Base-by-base conservation (phyloP, 2,329 filamentous ascomycete species). In the Botrytis byssoidea region DNA sequence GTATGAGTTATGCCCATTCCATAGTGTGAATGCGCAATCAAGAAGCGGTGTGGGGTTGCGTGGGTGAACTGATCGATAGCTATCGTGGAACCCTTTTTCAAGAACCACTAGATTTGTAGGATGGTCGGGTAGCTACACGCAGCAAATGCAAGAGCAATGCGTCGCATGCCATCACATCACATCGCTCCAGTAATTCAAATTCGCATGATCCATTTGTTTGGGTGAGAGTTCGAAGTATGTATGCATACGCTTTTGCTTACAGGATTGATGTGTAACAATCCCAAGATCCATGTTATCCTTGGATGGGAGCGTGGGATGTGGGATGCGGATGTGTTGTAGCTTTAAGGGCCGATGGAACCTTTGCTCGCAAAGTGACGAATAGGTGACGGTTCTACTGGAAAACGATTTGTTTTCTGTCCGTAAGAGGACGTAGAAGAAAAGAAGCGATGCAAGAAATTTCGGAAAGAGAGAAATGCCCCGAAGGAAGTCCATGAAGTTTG, bases 321-420 rank as follows among this genome's bases (percentile, higher is more conserved):
- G 44, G 44, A 32, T 55, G 32, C 9, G 22, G 22, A 18, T 42
- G 20, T 48, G 29, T 46, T 40, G 46, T 67, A 35, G 65, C 10
- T 32, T 20, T 3, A 32, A 29, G 10, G 35, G 35, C 37, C 66
- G 66, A 57, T 57, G 48, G 16, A 42, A 68, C 48, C 66, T 25
- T 57, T 29, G 35, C 35, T 68, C 66, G 66, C 35, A 20, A 68
- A 57, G n/a, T 22, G 66, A 42, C 66, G 48, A 68, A 68, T 68
- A 6, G 20, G 35, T 29, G n/a, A 4, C 14, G 2, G 46, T 18
- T 68, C 4, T 3, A 25, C 25, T 29, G 37, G n/a, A 16, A 22
- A 55, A 67, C 25, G 35, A 55, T 8, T 46, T 55, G 46, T 22
- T 55, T 67, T 14, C 51, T 40, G 35, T 22, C 32, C 16, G 46